These are phyloP conservation scores for Plasmodium cynomolgi DNA, from an alignment of 169 alveolate species.

Conservation along the genomic window DNA sequence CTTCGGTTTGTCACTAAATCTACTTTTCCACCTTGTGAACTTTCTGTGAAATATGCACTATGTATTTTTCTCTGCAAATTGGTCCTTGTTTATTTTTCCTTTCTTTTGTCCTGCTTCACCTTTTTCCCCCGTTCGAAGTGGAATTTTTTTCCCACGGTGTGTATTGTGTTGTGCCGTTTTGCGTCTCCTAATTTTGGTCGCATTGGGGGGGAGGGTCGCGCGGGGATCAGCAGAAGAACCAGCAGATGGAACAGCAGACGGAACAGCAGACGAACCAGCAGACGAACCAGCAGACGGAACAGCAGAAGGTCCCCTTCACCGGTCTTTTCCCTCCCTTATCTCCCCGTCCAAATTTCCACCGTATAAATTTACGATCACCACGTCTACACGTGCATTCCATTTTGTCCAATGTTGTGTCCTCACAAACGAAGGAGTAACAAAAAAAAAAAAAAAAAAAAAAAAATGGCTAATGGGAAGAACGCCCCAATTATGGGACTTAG, in stretches of 20 bases:
- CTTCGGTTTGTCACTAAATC: conserved; percentile 58
- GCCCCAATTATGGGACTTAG: not conserved
- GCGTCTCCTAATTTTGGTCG: not conserved
- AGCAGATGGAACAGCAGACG: not conserved
- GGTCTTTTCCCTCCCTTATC: not conserved
- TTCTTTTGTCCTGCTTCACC: not conserved
- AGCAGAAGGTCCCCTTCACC: not conserved
- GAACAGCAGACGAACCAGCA: not conserved
- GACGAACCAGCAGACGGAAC: not conserved
- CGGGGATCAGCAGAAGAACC: not conserved
- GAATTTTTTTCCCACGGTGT: not conserved
- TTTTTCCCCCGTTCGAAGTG: not conserved
- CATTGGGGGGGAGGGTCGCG: not conserved
- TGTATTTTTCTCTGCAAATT: not conserved
- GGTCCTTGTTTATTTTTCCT: not conserved
- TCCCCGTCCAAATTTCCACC: not conserved
- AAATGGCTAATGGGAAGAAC: not conserved
- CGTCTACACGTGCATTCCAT: not conserved
- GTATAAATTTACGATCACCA: not conserved
- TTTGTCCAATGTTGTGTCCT: not conserved
- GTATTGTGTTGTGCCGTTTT: not conserved
- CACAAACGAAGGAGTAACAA: not conserved
- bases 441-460: not conserved
- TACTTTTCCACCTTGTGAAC: conserved; percentile 40
- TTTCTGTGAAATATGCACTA: not conserved